Base-by-base conservation (phyloP, 345 rosid genomes). In the Kandelia obovata region DNA sequence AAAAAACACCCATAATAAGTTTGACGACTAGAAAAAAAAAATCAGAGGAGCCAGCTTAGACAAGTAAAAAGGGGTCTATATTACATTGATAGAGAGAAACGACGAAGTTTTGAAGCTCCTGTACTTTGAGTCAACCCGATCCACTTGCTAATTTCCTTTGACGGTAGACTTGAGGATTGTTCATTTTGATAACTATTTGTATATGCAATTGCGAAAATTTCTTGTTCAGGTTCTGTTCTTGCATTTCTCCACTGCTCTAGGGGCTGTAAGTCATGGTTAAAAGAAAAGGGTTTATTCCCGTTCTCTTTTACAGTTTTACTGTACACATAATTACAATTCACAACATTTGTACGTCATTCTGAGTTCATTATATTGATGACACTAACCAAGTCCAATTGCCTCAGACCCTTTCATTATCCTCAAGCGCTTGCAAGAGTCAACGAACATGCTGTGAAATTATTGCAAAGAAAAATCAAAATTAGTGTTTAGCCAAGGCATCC, bases 151-250 rank as follows among this genome's bases (percentile, higher is more conserved):
- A 64, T 70, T 39, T 71, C 56, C 60, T 77, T 70, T 73, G 58
- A 59, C 30, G n/a, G 32, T 49, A 1, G 60, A 53, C 47, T 0
- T 17, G 21, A 21, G 68, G 68, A 65, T 64, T 68, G 52, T 56
- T 46, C 63, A 13, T 13, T 43, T 13, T 11, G 49, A 43, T 62
- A 43, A 34, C 37, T 46, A 25, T 8, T 49, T 67, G 21, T 58
- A 23, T 17, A 17, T 27, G 60, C 32, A 16, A 35, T 7, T 13
- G 46, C 0, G 39, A 35, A 23, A 34, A 62, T 21, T 31, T 31
- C 56, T 53, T 46, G 73, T 64, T 90, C 86, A 93, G 75, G 87
- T 78, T 79, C 97, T 86, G 83, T 68, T 77, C 76, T 68, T 77
- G 76, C 73, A 72, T 34, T 77, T 77, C 73, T 77, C 80, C 67